Evolutionary conservation across 306 rosid species (phyloP), one percentile per base, ranked within the genome.

Genomic region (Begonia fuchsioides): DNA sequence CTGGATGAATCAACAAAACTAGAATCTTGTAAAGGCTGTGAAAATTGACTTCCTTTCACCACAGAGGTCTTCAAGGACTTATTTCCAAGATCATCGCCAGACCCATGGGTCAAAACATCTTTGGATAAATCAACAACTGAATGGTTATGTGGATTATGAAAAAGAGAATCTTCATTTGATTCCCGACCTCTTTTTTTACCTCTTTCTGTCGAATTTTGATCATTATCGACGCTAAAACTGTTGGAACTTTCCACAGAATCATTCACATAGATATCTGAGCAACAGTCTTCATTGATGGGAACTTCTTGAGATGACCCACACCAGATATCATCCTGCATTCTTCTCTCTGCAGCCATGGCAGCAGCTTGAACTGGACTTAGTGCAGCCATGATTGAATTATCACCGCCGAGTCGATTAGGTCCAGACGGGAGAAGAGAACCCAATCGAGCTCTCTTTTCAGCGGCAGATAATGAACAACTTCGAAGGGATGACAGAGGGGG

Each of bases 281-380:
- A 50, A 17, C 62, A 64, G 59, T 80, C 86, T 71, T 71, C 80
- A 35, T 59, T 61, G 32, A 54, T 79, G 1, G 62, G 60, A 65
- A 63, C 58, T 66, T 67, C 79, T 48, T 62, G 56, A 62, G 76
- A 74, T 58, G 97, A 84, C 59, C 75, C 93, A 68, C 97, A 88
- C 95, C 97, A 88, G 49, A 84, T 53, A 18, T 88, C 97, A 72
- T 88, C 97, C 62, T 88, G 97, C 17, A 78, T 68, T 70, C 97
- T 81, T 69, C 95, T 75, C 65, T 84, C 95, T 18, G 95, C 93
- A 60, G 95, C 97, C 95, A 90, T 90, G 18, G 87, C 97, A 58
- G 97, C 97, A 44, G 97, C 97, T 79, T 84, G 97, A 44, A 69
- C 66, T 7, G 95, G 97, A 71, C 74, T 90, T 49, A 90, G 84